Evolutionary conservation across 2,329 filamentous ascomycete species (phyloP), one percentile per base, ranked within the genome.

Genomic region (Microcera coccophila): DNA sequence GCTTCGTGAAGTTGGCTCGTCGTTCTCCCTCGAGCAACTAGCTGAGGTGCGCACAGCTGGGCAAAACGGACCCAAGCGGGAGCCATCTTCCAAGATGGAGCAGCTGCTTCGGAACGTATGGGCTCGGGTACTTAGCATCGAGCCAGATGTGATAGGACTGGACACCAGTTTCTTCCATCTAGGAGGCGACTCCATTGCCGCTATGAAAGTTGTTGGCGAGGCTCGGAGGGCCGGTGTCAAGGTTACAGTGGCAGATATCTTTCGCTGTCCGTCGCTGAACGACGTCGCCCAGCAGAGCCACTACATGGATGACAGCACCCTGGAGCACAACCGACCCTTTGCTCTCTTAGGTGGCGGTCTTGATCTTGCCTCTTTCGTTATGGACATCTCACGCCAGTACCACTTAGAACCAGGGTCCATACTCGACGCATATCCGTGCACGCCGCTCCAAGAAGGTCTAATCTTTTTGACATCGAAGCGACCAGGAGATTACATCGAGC

Each of bases 161-260:
- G 36, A 48, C 15, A 37, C 38, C 18, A 41, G 29, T 34, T 48
- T 51, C 38, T 46, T 51, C 24, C 15, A 33, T 7, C 21, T 46
- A 0, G 76, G 76, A 1, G 76, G 76, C 16, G 75, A 79, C 57
- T 79, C 76, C 0, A 72, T 47, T 31, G 44, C 35, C 8, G 42
- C 31, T n/a, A 44, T 39, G 37, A 39, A 39, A 18, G 29, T 48
- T 12, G 38, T 39, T 17, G 31, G 12, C 26, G 40, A 41, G 11
- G 36, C 42, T 42, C 45, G 38, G 2, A 37, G 36, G 32, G 16
- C 9, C 22, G 38, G 20, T 15, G 9, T 29, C 4, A 5, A 31
- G 5, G 9, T 39, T 5, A 15, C 45, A 16, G 33, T 46, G 4
- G 46, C 45, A 11, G 46, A 49, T 38, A 34, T 44, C 9, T 49